Base-by-base conservation (phyloP, 257 asterid species). In the Solanum chaucha region DNA sequence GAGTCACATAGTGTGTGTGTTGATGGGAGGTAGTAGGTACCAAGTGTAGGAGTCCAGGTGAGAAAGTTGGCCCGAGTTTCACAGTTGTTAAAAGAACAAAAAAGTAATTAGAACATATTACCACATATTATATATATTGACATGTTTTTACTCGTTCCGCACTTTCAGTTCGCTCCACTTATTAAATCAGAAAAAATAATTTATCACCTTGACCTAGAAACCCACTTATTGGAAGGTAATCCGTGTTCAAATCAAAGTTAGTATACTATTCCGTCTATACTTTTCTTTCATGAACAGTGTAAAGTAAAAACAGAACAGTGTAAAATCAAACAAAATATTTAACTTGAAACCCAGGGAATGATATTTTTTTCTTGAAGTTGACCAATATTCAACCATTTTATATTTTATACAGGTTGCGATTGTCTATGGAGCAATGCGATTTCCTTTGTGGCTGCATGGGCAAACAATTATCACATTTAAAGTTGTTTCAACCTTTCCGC, bases 401-500 rank as follows among this genome's bases (percentile, higher is more conserved):
- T 28, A 48, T 48, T 28, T 81, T 83, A n/a, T 82, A 90, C 94
- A 97, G 99, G 94, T 97, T 82, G 98, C 98, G n/a, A 93, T 96
- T 88, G 98, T 95, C 86, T 96, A 96, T 85, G 98, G 93, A 88
- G 96, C 89, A 82, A 96, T 97, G 99, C 89, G 81, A 89, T 95
- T 97, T 85, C 99, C 99, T 5, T 89, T 95, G 91, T 97, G 99
- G 99, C 90, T 97, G 93, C 98, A 95, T 77, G 98, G 99, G 51
- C 93, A 92, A 84, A 94, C 94, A 82, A 93, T 92, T 90, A 93
- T 96, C 73, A 92, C 86, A 34, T 97, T 97, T 92, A 93, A 90
- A 88, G 98, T 97, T 86, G 91, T 91, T 90, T 97, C 99, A 83
- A 92, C 93, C 85, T 91, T 90, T 88, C 99, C 99, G 44, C 92